These are phyloP conservation scores for Trametes sanguinea DNA, from an alignment of 768 basidiomycete genomes.

Conservation along the genomic window DNA sequence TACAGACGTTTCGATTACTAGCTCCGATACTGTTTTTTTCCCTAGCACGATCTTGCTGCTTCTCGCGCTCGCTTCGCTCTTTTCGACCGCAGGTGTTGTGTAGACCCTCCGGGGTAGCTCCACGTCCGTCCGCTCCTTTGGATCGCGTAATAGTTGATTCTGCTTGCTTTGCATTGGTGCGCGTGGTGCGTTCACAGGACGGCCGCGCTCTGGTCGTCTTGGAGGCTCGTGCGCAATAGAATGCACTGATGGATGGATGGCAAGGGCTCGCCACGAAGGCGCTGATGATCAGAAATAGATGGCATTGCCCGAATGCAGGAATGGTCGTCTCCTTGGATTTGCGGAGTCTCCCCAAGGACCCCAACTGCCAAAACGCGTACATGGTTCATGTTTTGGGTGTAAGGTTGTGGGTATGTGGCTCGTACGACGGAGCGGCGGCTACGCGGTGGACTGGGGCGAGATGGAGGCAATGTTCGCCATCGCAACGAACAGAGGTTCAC, in stretches of 20 bases:
- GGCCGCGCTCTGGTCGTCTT: not conserved
- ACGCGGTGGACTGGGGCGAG: not conserved
- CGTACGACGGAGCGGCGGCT: not conserved
- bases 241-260: conserved; percentile 10
- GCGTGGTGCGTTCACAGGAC: conserved; percentile 5
- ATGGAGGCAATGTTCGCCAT: too few relatives aligned
- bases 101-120: conserved; percentile 13
- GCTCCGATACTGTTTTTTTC: conserved; percentile 3
- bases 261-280: conserved; percentile 5
- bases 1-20: conserved; percentile 19
- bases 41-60: conserved; percentile 6
- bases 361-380: too few relatives aligned
- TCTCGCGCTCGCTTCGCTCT: conserved; percentile 9
- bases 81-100: conserved; percentile 18
- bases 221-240: conserved; percentile 11
- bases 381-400: too few relatives aligned
- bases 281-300: conserved; percentile 22
- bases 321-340: not conserved
- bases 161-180: conserved; percentile 4
- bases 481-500: too few relatives aligned
- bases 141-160: conserved; percentile 20
- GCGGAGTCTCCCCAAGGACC: not conserved
- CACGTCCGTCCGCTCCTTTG: conserved; percentile 20
- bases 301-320: not conserved
- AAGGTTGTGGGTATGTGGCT: too few relatives aligned